These are phyloP conservation scores for Fusarium stilboides DNA, from an alignment of 2,329 filamentous ascomycete genomes.

Conservation along the genomic window DNA sequence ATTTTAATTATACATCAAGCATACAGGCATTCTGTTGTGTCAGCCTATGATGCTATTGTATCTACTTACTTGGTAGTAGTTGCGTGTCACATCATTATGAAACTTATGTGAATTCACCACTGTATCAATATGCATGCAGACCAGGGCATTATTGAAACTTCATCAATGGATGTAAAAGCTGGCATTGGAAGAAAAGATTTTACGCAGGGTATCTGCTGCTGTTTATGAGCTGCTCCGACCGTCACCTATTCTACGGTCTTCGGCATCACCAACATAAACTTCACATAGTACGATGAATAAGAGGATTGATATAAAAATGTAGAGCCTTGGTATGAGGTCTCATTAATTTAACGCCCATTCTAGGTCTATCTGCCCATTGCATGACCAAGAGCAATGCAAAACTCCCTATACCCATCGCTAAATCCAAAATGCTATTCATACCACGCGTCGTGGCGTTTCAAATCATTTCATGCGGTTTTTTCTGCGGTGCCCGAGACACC, in stretches of 20 bases:
- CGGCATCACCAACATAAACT: not conserved
- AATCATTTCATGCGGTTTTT: constrained; percentile 40
- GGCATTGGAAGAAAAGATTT: not conserved
- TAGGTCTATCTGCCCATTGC: constrained; percentile 37
- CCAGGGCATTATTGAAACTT: too few species aligned
- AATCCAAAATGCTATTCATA: constrained; percentile 43
- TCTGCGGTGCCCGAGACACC: constrained; percentile 38
- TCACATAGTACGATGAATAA: not conserved
- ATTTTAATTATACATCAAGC: not conserved
- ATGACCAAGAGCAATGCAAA: constrained; percentile 40
- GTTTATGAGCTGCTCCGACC: too few species aligned
- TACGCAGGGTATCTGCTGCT: too few species aligned
- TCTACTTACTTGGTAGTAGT: too few species aligned
- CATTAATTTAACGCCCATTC: constrained; percentile 35
- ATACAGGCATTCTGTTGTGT: not conserved
- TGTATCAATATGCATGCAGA: too few species aligned
- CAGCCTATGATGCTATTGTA: too few species aligned
- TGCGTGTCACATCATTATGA: too few species aligned
- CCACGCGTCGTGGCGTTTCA: constrained; percentile 28
- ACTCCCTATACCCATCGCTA: constrained; percentile 41
- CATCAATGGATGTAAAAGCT: not conserved
- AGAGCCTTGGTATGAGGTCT: constrained; percentile 30
- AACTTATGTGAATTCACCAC: too few species aligned
- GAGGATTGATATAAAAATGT: not conserved
- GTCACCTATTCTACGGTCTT: too few species aligned